These are phyloP conservation scores for Coemansia sp. DNA, from an alignment of 192 early-diverging fungal genomes.

Conservation along the genomic window DNA sequence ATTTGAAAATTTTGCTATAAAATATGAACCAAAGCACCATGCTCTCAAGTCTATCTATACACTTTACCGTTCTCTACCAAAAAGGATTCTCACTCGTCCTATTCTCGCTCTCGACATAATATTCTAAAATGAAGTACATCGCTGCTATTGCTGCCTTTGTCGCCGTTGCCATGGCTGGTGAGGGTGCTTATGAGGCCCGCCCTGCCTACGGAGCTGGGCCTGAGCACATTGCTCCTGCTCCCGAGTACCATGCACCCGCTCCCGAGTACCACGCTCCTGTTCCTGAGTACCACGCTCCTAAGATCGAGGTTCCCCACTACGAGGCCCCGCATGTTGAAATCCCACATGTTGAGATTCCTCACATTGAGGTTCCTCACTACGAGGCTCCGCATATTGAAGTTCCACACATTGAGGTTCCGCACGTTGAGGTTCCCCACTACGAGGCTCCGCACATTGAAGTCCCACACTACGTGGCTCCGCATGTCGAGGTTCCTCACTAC, in stretches of 20 bases:
- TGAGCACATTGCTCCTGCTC: constrained; percentile 20
- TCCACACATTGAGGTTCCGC: constrained; percentile 11
- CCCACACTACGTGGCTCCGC: constrained; percentile 9
- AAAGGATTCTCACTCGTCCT: too few species aligned
- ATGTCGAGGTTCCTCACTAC: constrained; percentile 9
- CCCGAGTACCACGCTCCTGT: constrained; percentile 11
- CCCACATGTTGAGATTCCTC: constrained; percentile 9
- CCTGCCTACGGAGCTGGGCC: constrained; percentile 18
- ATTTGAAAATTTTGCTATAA: too few species aligned
- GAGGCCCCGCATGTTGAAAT: constrained; percentile 13
- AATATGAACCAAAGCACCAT: too few species aligned
- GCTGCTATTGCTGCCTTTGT: constrained; percentile 30
- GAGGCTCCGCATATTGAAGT: constrained; percentile 4
- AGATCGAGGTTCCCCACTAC: constrained; percentile 2
- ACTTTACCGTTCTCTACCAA: too few species aligned
- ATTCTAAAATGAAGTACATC: constrained; percentile 35
- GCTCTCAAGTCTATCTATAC: too few species aligned
- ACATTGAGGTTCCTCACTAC: constrained; percentile 10
- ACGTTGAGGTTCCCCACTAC: constrained; percentile 1
- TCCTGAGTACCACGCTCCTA: constrained; percentile 14
- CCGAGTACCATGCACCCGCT: constrained; percentile 14
- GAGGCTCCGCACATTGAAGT: constrained; percentile 3
- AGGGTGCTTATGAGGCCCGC: constrained; percentile 22
- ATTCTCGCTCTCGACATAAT: too few species aligned
- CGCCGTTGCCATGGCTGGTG: constrained; percentile 25